phyloP scores from a whole-genome alignment of 106 monocot species.

The Dioscorea alata region DNA sequence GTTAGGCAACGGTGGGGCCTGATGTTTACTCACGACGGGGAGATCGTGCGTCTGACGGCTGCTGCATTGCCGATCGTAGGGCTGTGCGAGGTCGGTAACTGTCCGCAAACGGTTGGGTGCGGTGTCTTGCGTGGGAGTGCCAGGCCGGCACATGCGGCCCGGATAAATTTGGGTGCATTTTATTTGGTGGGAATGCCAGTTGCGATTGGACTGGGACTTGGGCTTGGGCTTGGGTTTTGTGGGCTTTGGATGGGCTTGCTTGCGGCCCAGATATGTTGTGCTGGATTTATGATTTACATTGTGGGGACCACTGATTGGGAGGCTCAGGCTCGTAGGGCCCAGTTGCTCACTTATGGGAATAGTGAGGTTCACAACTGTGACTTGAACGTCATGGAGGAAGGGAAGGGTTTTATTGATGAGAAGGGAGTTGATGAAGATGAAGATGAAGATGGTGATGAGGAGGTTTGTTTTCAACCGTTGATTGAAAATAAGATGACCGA shows the following conservation, averaged over 20 bases:
- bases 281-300: conserved; percentile 5
- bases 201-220: conserved; percentile 34
- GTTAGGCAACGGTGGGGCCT: conserved; percentile 3
- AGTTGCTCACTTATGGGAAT: not conserved
- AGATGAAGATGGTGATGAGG: too few relatives aligned
- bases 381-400: too few relatives aligned
- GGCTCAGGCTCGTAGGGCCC: conserved; percentile 5
- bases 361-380: too few relatives aligned
- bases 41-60: conserved; percentile 33
- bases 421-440: too few relatives aligned
- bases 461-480: too few relatives aligned
- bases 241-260: conserved; percentile 7
- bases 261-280: conserved; percentile 9
- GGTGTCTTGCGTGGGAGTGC: conserved; percentile 50
- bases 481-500: too few relatives aligned
- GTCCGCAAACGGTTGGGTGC: conserved; percentile 60
- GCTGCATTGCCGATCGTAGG: conserved; percentile 47
- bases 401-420: too few relatives aligned
- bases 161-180: conserved; percentile 45
- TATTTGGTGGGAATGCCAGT: conserved; percentile 46
- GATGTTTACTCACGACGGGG: conserved; percentile 14
- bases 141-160: conserved; percentile 39
- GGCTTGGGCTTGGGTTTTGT: conserved; percentile 12
- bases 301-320: conserved; percentile 11
- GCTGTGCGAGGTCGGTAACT: conserved; percentile 60